These are phyloP conservation scores for Paecilomyces variotii DNA, from an alignment of 2,329 filamentous ascomycete genomes.

Conservation along the genomic window DNA sequence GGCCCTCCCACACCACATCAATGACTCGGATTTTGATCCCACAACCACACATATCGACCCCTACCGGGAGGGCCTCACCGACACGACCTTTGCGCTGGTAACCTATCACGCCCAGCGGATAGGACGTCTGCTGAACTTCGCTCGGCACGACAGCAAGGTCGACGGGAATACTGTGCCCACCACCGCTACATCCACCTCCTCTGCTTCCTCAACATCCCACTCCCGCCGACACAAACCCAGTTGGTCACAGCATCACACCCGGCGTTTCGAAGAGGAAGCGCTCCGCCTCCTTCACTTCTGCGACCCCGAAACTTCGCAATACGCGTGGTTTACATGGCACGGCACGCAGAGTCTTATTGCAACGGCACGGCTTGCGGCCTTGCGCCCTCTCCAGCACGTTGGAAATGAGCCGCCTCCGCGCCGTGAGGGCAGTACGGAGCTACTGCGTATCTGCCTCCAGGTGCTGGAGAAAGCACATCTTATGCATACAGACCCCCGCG, in stretches of 20 bases:
- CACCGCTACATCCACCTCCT: no score
- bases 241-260: neutral
- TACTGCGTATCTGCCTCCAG: neutral
- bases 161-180: neutral
- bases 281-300: constrained; percentile 16
- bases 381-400: constrained; percentile 6
- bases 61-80: constrained; percentile 15
- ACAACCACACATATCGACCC: constrained; percentile 6
- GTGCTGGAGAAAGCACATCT: constrained; percentile 18
- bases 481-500: constrained; percentile 19
- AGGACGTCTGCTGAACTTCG: constrained; percentile 11
- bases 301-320: constrained; percentile 18
- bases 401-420: constrained; percentile 4
- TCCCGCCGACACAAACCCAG: neutral
- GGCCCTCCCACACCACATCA: constrained; percentile 12
- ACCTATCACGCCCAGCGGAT: constrained; percentile 15
- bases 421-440: neutral
- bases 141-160: neutral
- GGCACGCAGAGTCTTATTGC: constrained; percentile 14
- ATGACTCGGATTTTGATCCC: constrained; percentile 18
- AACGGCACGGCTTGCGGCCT: constrained; percentile 11
- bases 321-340: constrained; percentile 24
- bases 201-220: no score
- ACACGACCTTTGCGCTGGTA: constrained; percentile 22
- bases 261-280: constrained; percentile 11